These are phyloP conservation scores for Hymenoscyphus albidus DNA, from an alignment of 2,329 filamentous ascomycete species.

Conservation along the genomic window DNA sequence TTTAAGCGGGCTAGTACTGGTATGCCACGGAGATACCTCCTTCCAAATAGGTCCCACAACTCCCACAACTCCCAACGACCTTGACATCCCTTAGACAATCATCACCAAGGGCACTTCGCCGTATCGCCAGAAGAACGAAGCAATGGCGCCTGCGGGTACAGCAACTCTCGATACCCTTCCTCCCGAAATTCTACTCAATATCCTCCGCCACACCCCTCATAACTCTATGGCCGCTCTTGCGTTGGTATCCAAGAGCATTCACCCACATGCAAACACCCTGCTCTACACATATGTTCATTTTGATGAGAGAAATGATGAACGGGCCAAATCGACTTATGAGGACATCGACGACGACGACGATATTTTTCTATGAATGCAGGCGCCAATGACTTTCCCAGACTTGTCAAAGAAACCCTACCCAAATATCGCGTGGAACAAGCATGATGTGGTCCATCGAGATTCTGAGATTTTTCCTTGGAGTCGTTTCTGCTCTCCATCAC, in stretches of 20 bases:
- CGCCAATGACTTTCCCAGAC: background rate
- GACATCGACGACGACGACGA: background rate
- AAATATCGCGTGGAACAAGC: background rate
- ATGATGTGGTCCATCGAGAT: background rate
- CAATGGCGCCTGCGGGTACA: background rate
- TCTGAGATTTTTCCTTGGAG: background rate
- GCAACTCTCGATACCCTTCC: background rate
- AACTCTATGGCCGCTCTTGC: background rate
- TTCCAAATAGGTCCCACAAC: background rate
- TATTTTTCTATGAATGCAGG: no score
- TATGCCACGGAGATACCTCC: background rate
- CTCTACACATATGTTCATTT: background rate
- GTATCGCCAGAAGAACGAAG: background rate
- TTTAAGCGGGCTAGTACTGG: background rate
- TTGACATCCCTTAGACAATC: background rate
- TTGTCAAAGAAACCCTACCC: background rate
- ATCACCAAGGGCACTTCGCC: background rate
- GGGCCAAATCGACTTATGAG: background rate
- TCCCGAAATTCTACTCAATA: background rate
- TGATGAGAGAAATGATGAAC: background rate
- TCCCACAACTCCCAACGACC: background rate
- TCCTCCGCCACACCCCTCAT: background rate
- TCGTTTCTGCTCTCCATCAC: background rate
- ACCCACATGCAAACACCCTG: background rate
- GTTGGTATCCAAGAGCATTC: background rate